These are phyloP conservation scores for Malus hybrid DNA, from an alignment of 331 rosid genomes.

Conservation along the genomic window DNA sequence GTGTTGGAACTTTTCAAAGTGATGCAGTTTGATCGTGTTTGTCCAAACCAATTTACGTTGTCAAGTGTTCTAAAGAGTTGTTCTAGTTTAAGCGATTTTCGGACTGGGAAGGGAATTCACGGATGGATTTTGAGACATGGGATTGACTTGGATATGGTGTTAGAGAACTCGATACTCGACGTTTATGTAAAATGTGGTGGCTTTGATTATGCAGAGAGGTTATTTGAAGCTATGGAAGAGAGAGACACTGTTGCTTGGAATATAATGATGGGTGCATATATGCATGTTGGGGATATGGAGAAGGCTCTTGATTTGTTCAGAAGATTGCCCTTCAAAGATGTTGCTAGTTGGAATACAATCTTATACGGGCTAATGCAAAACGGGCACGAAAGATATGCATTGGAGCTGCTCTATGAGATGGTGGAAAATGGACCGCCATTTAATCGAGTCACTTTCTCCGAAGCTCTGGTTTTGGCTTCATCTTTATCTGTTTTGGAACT, in stretches of 20 bases:
- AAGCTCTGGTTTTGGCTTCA: conserved; percentile 68
- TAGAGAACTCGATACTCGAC: conserved; percentile 72
- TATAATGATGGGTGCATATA: conserved; percentile 56
- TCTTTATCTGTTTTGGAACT: conserved; percentile 45
- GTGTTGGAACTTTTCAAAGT: conserved; percentile 52
- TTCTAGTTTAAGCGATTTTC: conserved; percentile 37
- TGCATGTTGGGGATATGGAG: conserved; percentile 44
- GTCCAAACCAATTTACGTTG: conserved; percentile 63
- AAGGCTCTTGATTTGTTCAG: conserved; percentile 56
- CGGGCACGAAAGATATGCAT: conserved; percentile 40
- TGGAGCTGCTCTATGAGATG: conserved; percentile 64
- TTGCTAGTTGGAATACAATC: conserved; percentile 77
- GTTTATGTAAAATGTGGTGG: conserved; percentile 60
- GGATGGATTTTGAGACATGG: conserved; percentile 73
- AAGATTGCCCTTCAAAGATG: conserved; percentile 53
- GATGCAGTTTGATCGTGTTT: conserved; percentile 55
- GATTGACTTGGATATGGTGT: conserved; percentile 52
- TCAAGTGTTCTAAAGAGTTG: conserved; percentile 62
- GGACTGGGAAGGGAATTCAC: conserved; percentile 54
- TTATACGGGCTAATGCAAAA: conserved; percentile 62
- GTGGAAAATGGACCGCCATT: conserved; percentile 38
- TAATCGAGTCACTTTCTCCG: conserved; percentile 48
- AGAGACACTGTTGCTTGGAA: conserved; percentile 54
- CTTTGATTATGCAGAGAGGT: conserved; percentile 42
- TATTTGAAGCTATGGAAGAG: conserved; percentile 47